A percentile compares a stretch with the other conserved stretches of the same genome.
Evolutionary conservation across 345 rosid genomes (phyloP).

Genomic region (Euphorbia tirucalli): DNA sequence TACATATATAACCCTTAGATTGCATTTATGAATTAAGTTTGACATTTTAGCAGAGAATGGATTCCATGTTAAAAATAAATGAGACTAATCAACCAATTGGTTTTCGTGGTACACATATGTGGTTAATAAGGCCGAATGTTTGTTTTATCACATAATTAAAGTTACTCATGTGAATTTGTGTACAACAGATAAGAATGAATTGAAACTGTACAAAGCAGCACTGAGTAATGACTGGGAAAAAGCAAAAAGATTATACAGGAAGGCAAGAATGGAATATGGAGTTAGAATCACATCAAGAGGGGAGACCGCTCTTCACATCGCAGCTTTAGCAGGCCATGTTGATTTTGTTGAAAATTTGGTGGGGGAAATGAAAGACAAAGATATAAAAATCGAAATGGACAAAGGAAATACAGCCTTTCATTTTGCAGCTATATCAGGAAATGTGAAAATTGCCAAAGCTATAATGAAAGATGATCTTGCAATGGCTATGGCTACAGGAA

Average conservation of each 20-base stretch:
- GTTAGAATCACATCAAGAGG: not conserved
- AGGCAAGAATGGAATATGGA: not conserved
- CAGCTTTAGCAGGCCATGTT: slow-evolving; percentile 20
- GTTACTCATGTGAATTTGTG: too few species aligned
- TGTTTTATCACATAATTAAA: too few species aligned
- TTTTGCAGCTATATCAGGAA: slow-evolving; percentile 3
- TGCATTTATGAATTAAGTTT: too few species aligned
- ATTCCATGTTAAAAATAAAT: too few species aligned
- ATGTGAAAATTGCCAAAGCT: not conserved
- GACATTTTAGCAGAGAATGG: too few species aligned
- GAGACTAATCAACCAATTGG: too few species aligned
- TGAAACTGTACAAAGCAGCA: slow-evolving; percentile 16
- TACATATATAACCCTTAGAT: too few species aligned
- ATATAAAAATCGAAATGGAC: not conserved
- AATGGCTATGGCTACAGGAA: not conserved
- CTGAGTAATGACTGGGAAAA: slow-evolving; percentile 7
- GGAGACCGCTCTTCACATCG: slow-evolving; percentile 22
- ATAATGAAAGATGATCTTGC: not conserved
- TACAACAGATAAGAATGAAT: too few species aligned
- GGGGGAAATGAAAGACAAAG: slow-evolving; percentile 1
- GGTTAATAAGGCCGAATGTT: too few species aligned
- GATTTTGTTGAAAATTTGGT: slow-evolving; percentile 17
- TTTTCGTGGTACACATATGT: too few species aligned
- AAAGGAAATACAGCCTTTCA: not conserved
- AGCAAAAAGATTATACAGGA: not conserved